Base-by-base conservation (phyloP, 768 basidiomycete genomes). In the Chiua virens region DNA sequence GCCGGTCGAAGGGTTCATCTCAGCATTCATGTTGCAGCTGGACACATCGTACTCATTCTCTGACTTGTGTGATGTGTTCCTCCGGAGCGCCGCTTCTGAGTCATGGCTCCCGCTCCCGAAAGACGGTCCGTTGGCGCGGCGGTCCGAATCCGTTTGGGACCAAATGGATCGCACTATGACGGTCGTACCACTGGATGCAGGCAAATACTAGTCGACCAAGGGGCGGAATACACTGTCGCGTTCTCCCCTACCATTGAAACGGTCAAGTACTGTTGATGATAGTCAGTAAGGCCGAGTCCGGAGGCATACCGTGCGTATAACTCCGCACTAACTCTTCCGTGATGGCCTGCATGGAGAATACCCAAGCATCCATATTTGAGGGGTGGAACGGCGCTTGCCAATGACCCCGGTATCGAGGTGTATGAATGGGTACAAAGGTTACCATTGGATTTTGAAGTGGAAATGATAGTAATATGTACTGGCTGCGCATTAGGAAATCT, bases 341-440 rank as follows among this genome's bases (percentile, higher is more conserved):
- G 27, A 39, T 51, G 23, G n/a, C n/a, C 40, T 62, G 35, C 49
- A 62, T 14, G 56, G 59, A 20, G 45, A 50, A 20, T 57, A 54
- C 27, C 55, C 55, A 34, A 35, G 30, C 17, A 46, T 54, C 22
- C 55, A 36, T 34, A 9, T n/a, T 35, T 48, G 32, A 13, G 32
- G 38, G 59, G 60, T 47, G 51, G 56, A 18, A 55, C n/a, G 8
- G 17, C 22, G 17, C 45, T 52, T 28, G 44, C 18, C 13, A n/a
- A 47, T 21, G 39, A 3, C 28, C 32, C n/a, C 10, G 34, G 42
- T 17, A 41, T 53, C 20, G 32, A 32, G 27, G 49, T 52, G 30
- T 36, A 39, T 25, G 34, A 50, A 17, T 50, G 53, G 14, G 35
- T 5, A 14, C 36, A n/a, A 9, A 55, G n/a, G 47, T 55, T 15